Conservation (phyloP, 2,329 filamentous ascomycete genomes). For the Phialemonium atrogriseum region DNA sequence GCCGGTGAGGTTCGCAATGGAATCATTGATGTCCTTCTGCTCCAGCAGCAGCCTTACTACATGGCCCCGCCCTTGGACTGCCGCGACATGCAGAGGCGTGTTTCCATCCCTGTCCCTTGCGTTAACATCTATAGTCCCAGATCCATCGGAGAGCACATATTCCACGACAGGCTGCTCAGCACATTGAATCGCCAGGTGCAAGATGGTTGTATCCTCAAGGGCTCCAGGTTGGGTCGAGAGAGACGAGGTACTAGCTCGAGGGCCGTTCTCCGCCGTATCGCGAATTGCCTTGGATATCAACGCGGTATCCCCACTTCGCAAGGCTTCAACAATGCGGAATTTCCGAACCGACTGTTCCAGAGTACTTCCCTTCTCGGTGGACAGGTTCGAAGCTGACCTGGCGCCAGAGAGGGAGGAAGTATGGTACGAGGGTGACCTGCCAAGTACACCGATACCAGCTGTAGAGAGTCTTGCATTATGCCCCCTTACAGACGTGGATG, state of each 20-base stretch:
- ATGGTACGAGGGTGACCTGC: slow-evolving; percentile 31
- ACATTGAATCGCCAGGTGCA: slow-evolving; percentile 93
- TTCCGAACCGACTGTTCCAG: slow-evolving; percentile 93
- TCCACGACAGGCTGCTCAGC: slow-evolving; percentile 89
- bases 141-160: slow-evolving; percentile 77
- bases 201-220: slow-evolving; percentile 76
- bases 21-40: slow-evolving; percentile 78
- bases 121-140: slow-evolving; percentile 68
- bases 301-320: slow-evolving; percentile 82
- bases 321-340: slow-evolving; percentile 87
- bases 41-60: slow-evolving; percentile 80
- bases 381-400: slow-evolving; percentile 18
- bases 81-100: slow-evolving; percentile 82
- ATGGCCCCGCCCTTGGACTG: slow-evolving; percentile 68
- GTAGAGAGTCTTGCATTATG: slow-evolving; percentile 40
- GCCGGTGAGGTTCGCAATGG: slow-evolving; percentile 74
- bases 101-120: slow-evolving; percentile 89
- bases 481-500: slow-evolving; percentile 26
- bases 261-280: slow-evolving; percentile 47
- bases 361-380: slow-evolving; percentile 37
- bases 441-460: slow-evolving; percentile 28
- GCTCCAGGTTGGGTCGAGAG: slow-evolving; percentile 33
- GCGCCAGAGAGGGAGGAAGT: slow-evolving; percentile 22
- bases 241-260: slow-evolving; percentile 50
- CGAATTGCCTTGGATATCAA: slow-evolving; percentile 82